These are phyloP conservation scores for Vaccinium darrowii DNA, from an alignment of 148 eudicot species.

Conservation along the genomic window DNA sequence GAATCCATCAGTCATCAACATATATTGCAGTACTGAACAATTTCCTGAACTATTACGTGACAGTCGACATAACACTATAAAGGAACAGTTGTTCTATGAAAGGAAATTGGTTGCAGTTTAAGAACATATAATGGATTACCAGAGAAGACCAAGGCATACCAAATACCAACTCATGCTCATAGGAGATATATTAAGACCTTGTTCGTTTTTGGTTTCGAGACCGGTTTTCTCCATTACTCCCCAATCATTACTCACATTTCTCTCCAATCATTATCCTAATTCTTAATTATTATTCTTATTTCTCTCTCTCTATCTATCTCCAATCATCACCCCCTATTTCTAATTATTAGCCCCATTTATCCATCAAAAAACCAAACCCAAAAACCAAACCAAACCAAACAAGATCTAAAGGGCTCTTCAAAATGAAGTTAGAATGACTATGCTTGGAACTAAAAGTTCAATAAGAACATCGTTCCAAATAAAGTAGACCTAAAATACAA, in stretches of 20 bases:
- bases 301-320: too few relatives aligned
- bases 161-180: background rate
- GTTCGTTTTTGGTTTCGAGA: too few relatives aligned
- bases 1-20: background rate
- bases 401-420: background rate
- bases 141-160: background rate
- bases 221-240: too few relatives aligned
- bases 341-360: too few relatives aligned
- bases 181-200: background rate
- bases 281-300: too few relatives aligned
- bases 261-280: too few relatives aligned
- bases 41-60: background rate
- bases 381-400: too few relatives aligned
- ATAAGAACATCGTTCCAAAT: background rate
- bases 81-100: constrained; percentile 1
- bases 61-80: background rate
- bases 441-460: background rate
- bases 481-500: background rate
- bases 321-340: too few relatives aligned
- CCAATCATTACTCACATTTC: too few relatives aligned
- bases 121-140: background rate
- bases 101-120: constrained; percentile 4
- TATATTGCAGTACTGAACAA: background rate
- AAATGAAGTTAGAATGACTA: background rate
- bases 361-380: too few relatives aligned